Base-by-base conservation (phyloP, 106 monocot genomes). In the Dendrobium officinale region DNA sequence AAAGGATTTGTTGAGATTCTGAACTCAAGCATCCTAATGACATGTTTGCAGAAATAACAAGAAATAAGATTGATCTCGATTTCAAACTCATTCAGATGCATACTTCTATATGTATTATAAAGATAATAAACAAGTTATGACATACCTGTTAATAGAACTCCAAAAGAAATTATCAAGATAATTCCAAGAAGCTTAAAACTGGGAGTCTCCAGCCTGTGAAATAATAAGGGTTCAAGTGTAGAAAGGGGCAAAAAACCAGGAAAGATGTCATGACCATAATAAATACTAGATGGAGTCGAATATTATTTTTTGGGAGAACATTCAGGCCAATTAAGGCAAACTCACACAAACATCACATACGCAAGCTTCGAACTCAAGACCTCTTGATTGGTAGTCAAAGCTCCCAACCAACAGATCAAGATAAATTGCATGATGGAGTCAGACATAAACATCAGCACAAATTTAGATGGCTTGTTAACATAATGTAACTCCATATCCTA, bases 91-190 rank as follows among this genome's bases (percentile, higher is more conserved):
- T 73, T 22, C 61, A 19, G 47, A 84, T 75, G 40, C 44, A 29
- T 31, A 44, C 17, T 44, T 43, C n/a, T 29, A 58, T 49, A 44
- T 51, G 77, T 7, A 47, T 40, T 45, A 55, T 17, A 43, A 31
- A 77, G 26, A 24, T 41, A 55, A 18, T n/a, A 29, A 33, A 64
- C 43, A 49, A 43, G 70, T 11, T 47, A 81, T 13, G 13, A n/a
- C 72, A 26, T 88, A 94, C 96, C 96, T 86, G 96, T 88, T 48
- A 97, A 83, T 54, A 97, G 88, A 75, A 97, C 90, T 81, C 96
- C 96, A 82, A 83, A 20, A n/a, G 94, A 94, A 72, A 97, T 94
- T 11, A 97, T 79, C 24, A 94, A 78, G 55, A 97, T 97, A 75
- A 97, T 92, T 48, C 96, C 94, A 19, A 94, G 79, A 67, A 97